These are phyloP conservation scores for Cladosporium austrohemisphaericum DNA, from an alignment of 2,329 filamentous ascomycete genomes.

Conservation along the genomic window DNA sequence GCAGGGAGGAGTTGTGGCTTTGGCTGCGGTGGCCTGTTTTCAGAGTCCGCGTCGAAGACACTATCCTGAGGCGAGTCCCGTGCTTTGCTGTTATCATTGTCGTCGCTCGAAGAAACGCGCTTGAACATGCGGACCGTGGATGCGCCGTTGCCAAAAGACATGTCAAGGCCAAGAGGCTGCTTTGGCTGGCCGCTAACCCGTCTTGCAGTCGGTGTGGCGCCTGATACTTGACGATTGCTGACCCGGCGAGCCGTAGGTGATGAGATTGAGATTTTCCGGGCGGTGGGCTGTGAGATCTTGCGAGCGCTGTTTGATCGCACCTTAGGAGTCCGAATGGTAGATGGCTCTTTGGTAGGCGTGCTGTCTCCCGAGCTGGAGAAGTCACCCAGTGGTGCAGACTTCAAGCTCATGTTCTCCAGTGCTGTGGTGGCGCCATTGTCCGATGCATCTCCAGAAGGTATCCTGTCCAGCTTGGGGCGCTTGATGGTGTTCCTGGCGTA, in stretches of 20 bases:
- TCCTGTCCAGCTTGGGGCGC: slow-evolving; percentile 45
- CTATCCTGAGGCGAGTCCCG: slow-evolving; percentile 23
- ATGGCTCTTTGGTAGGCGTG: slow-evolving; percentile 27
- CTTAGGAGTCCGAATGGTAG: slow-evolving; percentile 38
- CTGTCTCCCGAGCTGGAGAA: slow-evolving; percentile 18
- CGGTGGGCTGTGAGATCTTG: slow-evolving; percentile 38
- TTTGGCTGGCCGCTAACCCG: slow-evolving; percentile 49
- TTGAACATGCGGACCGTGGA: slow-evolving; percentile 91
- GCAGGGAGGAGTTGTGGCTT: slow-evolving; percentile 15
- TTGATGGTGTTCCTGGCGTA: slow-evolving; percentile 44
- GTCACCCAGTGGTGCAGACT: slow-evolving; percentile 40
- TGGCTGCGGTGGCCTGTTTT: slow-evolving; percentile 58
- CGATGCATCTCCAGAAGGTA: slow-evolving; percentile 38
- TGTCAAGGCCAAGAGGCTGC: slow-evolving; percentile 79
- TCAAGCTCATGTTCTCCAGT: slow-evolving; percentile 41
- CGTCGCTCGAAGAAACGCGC: slow-evolving; percentile 60
- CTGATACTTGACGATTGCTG: slow-evolving; percentile 32
- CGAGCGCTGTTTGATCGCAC: slow-evolving; percentile 30
- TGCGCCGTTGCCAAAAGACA: slow-evolving; percentile 89
- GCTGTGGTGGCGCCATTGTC: slow-evolving; percentile 37
- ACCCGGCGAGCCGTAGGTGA: slow-evolving; percentile 33
- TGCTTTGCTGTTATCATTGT: slow-evolving; percentile 14
- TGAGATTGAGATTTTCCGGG: slow-evolving; percentile 31
- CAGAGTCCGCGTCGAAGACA: slow-evolving; percentile 48
- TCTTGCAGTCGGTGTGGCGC: slow-evolving; percentile 42